These are phyloP conservation scores for Plenodomus tracheiphilus DNA, from an alignment of 2,329 filamentous ascomycete genomes.

Conservation along the genomic window DNA sequence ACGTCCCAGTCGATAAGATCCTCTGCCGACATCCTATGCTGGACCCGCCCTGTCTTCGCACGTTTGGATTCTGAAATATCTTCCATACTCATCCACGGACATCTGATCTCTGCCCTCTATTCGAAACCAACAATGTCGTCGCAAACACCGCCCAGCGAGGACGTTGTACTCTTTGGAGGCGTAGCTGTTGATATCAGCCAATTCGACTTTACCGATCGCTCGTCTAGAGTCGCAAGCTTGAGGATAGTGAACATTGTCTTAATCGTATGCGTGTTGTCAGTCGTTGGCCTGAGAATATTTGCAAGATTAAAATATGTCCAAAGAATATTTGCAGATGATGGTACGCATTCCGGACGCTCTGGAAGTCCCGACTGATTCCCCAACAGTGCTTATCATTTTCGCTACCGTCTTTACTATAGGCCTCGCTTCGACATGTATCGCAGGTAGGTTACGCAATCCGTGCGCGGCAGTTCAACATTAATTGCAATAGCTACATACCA, in stretches of 20 bases:
- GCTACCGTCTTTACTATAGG: conserved; percentile 28
- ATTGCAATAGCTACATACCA: conserved; percentile 14
- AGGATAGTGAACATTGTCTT: conserved; percentile 20
- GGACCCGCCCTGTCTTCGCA: too few relatives aligned
- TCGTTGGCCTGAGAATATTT: conserved; percentile 27
- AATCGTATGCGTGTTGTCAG: conserved; percentile 22
- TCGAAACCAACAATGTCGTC: too few relatives aligned
- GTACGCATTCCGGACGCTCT: conserved; percentile 10
- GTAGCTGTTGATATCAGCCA: conserved; percentile 20
- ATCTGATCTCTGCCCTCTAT: too few relatives aligned
- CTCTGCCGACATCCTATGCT: too few relatives aligned
- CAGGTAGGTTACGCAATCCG: conserved; percentile 16
- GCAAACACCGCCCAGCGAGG: too few relatives aligned
- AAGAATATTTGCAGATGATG: conserved; percentile 30
- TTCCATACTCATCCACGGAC: too few relatives aligned
- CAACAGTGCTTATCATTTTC: conserved; percentile 27
- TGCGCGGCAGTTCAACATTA: background rate
- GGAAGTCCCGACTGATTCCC: background rate
- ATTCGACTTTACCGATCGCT: conserved; percentile 25
- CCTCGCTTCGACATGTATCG: conserved; percentile 26
- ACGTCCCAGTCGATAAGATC: too few relatives aligned
- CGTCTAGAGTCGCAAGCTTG: conserved; percentile 17
- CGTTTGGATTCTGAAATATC: too few relatives aligned
- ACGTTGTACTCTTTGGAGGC: too few relatives aligned
- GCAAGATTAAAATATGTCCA: conserved; percentile 21